Evolutionary conservation across 257 asterid species (phyloP).

Genomic region (Fraxinus cuspidata): DNA sequence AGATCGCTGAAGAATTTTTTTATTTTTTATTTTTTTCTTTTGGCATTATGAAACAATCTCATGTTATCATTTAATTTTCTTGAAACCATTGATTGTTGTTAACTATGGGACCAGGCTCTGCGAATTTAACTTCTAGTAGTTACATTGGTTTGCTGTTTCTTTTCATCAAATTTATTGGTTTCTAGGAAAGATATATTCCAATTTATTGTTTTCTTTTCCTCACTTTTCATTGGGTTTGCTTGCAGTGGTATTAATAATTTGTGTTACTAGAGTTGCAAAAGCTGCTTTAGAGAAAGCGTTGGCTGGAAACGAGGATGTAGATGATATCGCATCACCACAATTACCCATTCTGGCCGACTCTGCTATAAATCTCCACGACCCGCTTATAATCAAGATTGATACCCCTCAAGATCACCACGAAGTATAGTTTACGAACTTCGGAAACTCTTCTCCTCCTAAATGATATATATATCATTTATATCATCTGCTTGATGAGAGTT

Average conservation of each 20-base stretch:
- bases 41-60: background rate
- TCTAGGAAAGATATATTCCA: background rate
- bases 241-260: constrained; percentile 62
- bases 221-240: constrained; percentile 19
- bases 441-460: constrained; percentile 45
- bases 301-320: constrained; percentile 66
- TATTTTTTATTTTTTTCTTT: background rate
- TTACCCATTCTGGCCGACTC: constrained; percentile 48
- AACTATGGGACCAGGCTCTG: background rate
- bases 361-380: constrained; percentile 56
- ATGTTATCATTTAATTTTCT: background rate
- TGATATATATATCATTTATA: background rate
- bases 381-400: constrained; percentile 74
- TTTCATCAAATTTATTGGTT: constrained; percentile 5
- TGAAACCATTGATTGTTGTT: background rate
- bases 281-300: constrained; percentile 77
- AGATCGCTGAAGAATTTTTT: background rate
- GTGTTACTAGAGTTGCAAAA: constrained; percentile 76
- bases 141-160: background rate
- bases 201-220: background rate
- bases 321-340: constrained; percentile 34
- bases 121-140: background rate
- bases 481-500: constrained; percentile 29
- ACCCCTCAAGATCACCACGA: constrained; percentile 53
- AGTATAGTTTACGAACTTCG: constrained; percentile 42